These are phyloP conservation scores for Pelargonium nanum DNA, from an alignment of 345 rosid genomes.

Conservation along the genomic window DNA sequence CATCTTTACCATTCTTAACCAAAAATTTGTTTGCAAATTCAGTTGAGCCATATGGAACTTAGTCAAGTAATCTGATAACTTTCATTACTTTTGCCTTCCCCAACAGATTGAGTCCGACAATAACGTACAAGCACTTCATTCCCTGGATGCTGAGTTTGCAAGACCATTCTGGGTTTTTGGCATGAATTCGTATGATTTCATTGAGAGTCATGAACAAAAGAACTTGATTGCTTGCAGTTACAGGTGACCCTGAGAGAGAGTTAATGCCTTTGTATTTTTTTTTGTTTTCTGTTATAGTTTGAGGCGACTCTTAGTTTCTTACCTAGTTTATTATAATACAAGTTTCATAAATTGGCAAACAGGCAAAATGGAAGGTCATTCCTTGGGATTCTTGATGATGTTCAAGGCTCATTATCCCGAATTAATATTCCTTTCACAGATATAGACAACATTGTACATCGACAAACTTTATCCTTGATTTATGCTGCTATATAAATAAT, in stretches of 20 bases:
- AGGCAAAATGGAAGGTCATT: slow-evolving; percentile 87
- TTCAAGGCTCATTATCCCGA: slow-evolving; percentile 47
- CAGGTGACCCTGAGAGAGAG: slow-evolving; percentile 44
- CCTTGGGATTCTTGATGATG: slow-evolving; percentile 66
- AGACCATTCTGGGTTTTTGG: slow-evolving; percentile 84
- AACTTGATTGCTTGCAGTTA: slow-evolving; percentile 71
- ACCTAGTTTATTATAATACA: too few species aligned
- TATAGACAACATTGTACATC: slow-evolving; percentile 58
- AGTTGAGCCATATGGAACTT: too few species aligned
- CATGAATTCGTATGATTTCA: slow-evolving; percentile 62
- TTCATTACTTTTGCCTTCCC: slow-evolving; percentile 1
- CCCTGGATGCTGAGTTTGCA: slow-evolving; percentile 72
- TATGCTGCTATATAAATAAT: not conserved
- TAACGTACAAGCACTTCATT: slow-evolving; percentile 46
- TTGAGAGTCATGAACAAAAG: slow-evolving; percentile 44
- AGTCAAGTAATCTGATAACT: not conserved
- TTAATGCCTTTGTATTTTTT: slow-evolving; percentile 6
- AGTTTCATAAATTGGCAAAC: slow-evolving; percentile 20
- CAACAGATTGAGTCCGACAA: slow-evolving; percentile 59
- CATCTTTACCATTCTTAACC: too few species aligned
- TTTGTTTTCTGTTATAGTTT: slow-evolving; percentile 2
- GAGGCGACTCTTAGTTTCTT: not conserved
- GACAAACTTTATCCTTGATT: slow-evolving; percentile 9
- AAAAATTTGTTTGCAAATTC: too few species aligned
- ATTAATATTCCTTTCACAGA: slow-evolving; percentile 86